phyloP scores from a whole-genome alignment of 2,329 filamentous ascomycete species.

The Aciculosporium take region DNA sequence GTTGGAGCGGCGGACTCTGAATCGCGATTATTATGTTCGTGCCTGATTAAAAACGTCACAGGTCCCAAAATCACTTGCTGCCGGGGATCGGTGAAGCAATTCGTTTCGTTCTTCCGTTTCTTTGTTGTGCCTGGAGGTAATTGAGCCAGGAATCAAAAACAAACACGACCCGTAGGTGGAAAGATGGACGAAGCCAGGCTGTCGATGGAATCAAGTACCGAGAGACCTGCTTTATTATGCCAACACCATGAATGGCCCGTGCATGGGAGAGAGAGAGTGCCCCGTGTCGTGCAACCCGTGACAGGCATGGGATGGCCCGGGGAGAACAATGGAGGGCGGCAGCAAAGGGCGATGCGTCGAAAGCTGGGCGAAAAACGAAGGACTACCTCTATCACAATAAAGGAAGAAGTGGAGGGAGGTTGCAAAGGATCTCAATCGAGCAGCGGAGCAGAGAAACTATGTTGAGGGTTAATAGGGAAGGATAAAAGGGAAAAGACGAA shows the following conservation, averaged over 20 bases:
- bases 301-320: neutral
- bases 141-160: neutral
- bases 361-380: neutral
- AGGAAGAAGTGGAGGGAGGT: neutral
- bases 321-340: neutral
- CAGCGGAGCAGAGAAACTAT: neutral
- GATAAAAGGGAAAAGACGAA: neutral
- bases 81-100: neutral
- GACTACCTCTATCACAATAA: conserved; percentile 4
- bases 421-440: neutral
- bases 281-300: neutral
- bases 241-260: neutral
- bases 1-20: too few relatives aligned
- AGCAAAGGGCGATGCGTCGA: neutral
- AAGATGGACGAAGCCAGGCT: neutral
- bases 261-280: neutral
- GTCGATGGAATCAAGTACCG: neutral
- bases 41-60: neutral
- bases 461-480: neutral
- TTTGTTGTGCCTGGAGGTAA: neutral
- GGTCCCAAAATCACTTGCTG: neutral
- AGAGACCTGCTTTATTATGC: neutral
- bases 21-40: neutral
- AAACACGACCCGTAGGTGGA: neutral
- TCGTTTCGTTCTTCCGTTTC: too few relatives aligned